A percentile compares a stretch with the other conserved stretches of the same genome.
phyloP scores from a whole-genome alignment of 257 asterid species.

The Nicotiana tabacum region DNA sequence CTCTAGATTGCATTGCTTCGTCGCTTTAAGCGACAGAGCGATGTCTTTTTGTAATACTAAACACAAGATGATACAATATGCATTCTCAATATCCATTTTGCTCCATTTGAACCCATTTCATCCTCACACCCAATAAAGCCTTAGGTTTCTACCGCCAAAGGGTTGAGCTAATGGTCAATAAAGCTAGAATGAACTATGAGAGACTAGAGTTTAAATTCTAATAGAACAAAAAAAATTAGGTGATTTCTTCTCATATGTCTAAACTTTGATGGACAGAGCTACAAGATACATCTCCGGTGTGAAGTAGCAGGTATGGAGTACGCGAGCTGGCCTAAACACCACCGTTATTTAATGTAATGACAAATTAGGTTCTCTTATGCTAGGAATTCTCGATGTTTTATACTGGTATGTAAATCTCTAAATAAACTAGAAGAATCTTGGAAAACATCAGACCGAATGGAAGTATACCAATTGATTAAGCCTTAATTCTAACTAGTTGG shows the following conservation, averaged over 20 bases:
- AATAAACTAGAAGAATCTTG: not conserved
- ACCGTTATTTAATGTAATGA: not conserved
- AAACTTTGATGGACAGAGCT: not conserved
- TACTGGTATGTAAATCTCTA: not conserved
- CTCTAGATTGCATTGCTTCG: too few species aligned
- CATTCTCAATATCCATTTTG: not conserved
- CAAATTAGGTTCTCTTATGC: not conserved
- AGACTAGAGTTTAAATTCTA: not conserved
- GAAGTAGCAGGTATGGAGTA: not conserved
- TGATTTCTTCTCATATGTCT: not conserved
- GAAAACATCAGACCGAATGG: not conserved
- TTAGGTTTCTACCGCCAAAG: not conserved
- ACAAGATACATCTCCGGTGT: not conserved
- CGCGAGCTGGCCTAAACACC: not conserved
- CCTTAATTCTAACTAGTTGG: not conserved
- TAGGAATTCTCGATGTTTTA: not conserved
- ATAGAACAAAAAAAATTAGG: not conserved
- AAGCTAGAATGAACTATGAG: not conserved
- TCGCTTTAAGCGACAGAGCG: too few species aligned
- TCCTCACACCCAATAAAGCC: not conserved
- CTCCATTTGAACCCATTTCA: not conserved
- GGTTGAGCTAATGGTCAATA: not conserved
- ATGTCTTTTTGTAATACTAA: too few species aligned
- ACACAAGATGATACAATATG: too few species aligned
- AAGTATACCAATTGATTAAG: not conserved